Evolutionary conservation across 2,329 filamentous ascomycete species (phyloP).

Genomic region (Stagonosporopsis vannaccii): DNA sequence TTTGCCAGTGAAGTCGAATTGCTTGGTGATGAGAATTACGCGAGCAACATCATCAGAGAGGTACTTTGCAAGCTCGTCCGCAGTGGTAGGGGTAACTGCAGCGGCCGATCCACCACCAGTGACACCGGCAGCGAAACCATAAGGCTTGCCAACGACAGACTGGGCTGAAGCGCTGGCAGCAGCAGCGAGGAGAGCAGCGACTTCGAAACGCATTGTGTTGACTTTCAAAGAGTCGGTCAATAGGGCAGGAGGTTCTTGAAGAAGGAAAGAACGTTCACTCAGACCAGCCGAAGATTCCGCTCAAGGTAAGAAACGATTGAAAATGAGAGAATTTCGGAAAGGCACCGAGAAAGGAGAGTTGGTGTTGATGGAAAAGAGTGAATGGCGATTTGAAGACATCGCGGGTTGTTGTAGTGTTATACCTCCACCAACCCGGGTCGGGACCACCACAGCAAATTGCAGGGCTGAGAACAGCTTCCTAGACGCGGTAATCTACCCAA

Average conservation of each 20-base stretch:
- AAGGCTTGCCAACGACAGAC: conserved; percentile 32
- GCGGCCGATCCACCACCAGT: conserved; percentile 35
- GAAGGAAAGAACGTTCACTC: conserved; percentile 28
- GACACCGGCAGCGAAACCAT: conserved; percentile 33
- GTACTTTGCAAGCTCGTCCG: conserved; percentile 30
- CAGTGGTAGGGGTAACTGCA: conserved; percentile 31
- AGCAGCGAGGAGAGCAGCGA: conserved; percentile 23
- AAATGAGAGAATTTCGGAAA: conserved; percentile 15
- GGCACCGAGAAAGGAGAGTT: conserved; percentile 14
- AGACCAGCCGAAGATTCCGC: conserved; percentile 33
- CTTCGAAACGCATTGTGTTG: conserved; percentile 30
- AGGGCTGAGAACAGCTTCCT: not conserved
- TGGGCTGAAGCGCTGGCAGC: conserved; percentile 29
- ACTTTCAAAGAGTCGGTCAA: not conserved
- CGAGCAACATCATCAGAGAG: conserved; percentile 31
- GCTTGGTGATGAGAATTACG: conserved; percentile 31
- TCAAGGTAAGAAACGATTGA: conserved; percentile 27
- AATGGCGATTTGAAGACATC: not conserved
- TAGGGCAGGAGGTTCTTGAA: not conserved
- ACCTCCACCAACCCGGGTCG: not conserved
- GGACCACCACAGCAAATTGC: conserved; percentile 11
- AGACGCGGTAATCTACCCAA: not conserved
- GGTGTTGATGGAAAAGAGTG: not conserved
- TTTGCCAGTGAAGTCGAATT: conserved; percentile 38
- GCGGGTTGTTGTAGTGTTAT: conserved; percentile 1